Percentiles rank a stretch among this genome's conserved stretches.
These are phyloP conservation scores for Penicillium sp. DNA, from an alignment of 2,329 filamentous ascomycete species.

Conservation along the genomic window DNA sequence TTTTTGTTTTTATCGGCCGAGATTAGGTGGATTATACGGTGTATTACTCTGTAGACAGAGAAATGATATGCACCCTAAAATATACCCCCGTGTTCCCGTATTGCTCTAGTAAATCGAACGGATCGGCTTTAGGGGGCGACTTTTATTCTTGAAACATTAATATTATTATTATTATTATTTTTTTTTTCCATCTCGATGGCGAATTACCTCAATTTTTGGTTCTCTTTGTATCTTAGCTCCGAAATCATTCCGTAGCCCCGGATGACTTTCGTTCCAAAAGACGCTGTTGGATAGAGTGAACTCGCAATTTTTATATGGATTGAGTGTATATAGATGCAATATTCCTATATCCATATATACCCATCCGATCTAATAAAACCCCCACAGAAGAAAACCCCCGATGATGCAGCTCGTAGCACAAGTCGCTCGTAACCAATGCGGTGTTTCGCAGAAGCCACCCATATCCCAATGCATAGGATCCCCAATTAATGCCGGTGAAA, in stretches of 20 bases:
- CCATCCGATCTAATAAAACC: background rate
- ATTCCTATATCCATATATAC: background rate
- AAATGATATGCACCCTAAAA: background rate
- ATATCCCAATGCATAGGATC: background rate
- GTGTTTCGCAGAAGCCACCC: background rate
- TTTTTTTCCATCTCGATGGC: background rate
- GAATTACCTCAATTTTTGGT: background rate
- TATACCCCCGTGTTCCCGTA: background rate
- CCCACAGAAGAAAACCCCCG: background rate
- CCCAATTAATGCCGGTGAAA: constrained; percentile 12
- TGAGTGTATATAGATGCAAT: background rate
- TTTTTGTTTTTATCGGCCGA: background rate
- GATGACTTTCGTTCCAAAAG: background rate
- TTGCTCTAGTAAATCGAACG: background rate
- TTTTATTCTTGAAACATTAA: too few species aligned
- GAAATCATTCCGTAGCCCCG: background rate
- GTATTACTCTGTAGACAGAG: background rate
- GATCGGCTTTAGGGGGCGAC: too few species aligned
- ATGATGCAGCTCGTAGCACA: background rate
- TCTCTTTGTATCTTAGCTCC: background rate
- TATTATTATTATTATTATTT: too few species aligned
- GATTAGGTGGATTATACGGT: background rate
- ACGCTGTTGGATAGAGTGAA: background rate
- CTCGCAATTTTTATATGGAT: background rate
- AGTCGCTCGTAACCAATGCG: background rate